These are phyloP conservation scores for Entomortierella beljakovae DNA, from an alignment of 192 early-diverging fungal species.

Conservation along the genomic window DNA sequence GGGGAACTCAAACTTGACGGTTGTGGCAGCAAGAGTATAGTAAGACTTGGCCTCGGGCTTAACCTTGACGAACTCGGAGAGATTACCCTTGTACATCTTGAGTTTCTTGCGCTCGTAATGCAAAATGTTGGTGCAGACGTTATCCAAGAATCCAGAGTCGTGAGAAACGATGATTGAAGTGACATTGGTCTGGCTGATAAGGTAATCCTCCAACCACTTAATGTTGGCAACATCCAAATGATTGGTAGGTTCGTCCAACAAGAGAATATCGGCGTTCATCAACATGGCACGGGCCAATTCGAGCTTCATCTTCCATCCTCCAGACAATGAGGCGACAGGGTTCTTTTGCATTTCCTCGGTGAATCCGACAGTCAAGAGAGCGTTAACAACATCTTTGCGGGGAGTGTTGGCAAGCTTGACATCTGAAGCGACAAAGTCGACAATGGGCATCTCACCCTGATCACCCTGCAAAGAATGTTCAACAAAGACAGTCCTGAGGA, in stretches of 20 bases:
- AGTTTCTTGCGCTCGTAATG: constrained; percentile 89
- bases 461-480: constrained; percentile 81
- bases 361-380: constrained; percentile 77
- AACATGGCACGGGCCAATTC: constrained; percentile 90
- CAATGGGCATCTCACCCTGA: constrained; percentile 75
- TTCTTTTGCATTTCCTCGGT: constrained; percentile 70
- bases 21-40: constrained; percentile 76
- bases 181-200: constrained; percentile 76
- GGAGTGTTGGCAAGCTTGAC: constrained; percentile 68
- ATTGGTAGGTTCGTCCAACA: constrained; percentile 91
- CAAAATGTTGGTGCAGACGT: constrained; percentile 86
- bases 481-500: constrained; percentile 83
- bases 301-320: constrained; percentile 94
- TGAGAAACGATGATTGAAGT: constrained; percentile 89
- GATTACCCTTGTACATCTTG: constrained; percentile 80
- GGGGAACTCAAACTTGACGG: constrained; percentile 78
- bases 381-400: constrained; percentile 57
- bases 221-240: constrained; percentile 80
- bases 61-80: constrained; percentile 83
- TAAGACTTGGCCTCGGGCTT: constrained; percentile 81
- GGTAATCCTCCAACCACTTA: constrained; percentile 77
- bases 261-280: constrained; percentile 85
- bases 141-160: constrained; percentile 87
- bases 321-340: constrained; percentile 78
- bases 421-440: constrained; percentile 76